Conservation (phyloP, 441 rosid genomes). For the Pelargonium myrrhifolium region DNA sequence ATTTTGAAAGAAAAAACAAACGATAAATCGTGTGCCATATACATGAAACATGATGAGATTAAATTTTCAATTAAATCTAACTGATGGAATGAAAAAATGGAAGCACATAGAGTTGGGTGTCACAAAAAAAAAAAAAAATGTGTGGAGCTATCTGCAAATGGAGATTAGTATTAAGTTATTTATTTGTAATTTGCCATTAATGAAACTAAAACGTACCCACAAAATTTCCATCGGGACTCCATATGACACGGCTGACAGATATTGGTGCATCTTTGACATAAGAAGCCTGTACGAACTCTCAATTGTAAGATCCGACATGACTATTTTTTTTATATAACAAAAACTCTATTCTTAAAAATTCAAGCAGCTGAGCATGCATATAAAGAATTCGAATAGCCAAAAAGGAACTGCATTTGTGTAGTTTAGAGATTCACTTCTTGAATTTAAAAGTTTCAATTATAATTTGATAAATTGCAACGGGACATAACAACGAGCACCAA, state of each 20-base stretch:
- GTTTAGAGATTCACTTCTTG: not conserved
- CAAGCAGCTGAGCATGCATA: not conserved
- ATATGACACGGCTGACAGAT: slow-evolving; percentile 69
- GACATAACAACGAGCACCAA: not conserved
- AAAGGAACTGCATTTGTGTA: not conserved
- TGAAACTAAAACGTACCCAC: slow-evolving; percentile 43
- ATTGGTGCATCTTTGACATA: slow-evolving; percentile 45
- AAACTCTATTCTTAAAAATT: not conserved
- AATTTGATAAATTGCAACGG: not conserved
- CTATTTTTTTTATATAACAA: not conserved
- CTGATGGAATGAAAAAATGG: too few species aligned
- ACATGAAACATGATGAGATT: not conserved
- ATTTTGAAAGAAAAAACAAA: too few species aligned
- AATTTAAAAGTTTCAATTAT: not conserved
- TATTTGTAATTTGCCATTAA: not conserved
- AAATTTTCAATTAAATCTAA: too few species aligned
- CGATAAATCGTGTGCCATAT: too few species aligned
- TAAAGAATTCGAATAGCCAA: not conserved
- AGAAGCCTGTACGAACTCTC: slow-evolving; percentile 42
- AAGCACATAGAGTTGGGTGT: too few species aligned
- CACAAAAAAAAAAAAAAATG: too few species aligned
- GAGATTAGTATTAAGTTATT: too few species aligned
- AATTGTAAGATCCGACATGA: not conserved
- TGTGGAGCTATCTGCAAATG: too few species aligned
- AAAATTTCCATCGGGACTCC: slow-evolving; percentile 83